Evolutionary conservation across 192 early-diverging fungal species (phyloP), one percentile per base, ranked within the genome.

Genomic region (Gryganskiella cystojenkinii): DNA sequence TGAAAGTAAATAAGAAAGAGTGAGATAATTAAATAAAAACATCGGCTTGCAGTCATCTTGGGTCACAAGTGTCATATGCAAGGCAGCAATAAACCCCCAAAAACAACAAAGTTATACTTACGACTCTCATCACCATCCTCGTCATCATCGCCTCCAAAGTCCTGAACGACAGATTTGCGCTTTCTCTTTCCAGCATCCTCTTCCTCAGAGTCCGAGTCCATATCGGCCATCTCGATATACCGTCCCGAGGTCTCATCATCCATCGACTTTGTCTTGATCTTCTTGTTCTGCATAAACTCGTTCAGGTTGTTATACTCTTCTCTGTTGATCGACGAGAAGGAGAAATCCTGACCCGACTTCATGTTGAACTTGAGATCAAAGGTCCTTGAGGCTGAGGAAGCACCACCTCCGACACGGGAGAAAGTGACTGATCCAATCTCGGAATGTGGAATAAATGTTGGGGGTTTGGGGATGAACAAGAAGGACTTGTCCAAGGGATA

Each of bases 341-440:
- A 90, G 75, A 90, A 91, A 55, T 97, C 95, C 33, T 82, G 85
- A 0, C 90, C 86, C 31, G 84, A 83, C 44, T 90, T 89, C 88
- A 97, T 91, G 71, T 91, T 93, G 82, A 99, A 90, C 82, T 93
- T 95, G 80, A 99, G 86, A 79, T 99, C 97, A 83, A 99, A 95
- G 4, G 96, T 99, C 53, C 91, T 89, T 2, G 93, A 84, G 11
- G 86, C 79, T 24, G 81, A 79, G n/a, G 85, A 65, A 0, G 80
- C 79, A 20, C 66, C 65, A 25, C 79, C 75, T 20, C 80, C 82
- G 2, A 94, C 93, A 64, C 97, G 92, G 25, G 94, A 92, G 76
- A 99, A 99, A 19, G 94, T 93, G 19, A 98, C 91, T 20, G 86
- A 88, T 28, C 86, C 83, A 52, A 98, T 95, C 28, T 99, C 96